These are phyloP conservation scores for Fusarium pininemorale DNA, from an alignment of 2,329 filamentous ascomycete species.

Conservation along the genomic window DNA sequence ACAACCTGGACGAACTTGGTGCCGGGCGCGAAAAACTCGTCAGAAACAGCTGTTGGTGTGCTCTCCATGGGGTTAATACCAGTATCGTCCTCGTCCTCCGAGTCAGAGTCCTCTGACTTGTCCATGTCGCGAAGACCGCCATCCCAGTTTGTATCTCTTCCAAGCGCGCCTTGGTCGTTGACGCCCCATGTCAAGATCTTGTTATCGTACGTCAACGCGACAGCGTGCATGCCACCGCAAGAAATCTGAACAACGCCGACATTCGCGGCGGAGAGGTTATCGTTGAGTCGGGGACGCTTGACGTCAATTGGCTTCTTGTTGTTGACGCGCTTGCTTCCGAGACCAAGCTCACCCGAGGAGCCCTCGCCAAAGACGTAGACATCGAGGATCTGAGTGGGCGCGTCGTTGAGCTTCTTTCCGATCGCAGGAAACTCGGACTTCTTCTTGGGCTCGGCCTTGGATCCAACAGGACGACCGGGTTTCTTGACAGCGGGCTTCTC, in stretches of 20 bases:
- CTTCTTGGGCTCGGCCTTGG: constrained; percentile 35
- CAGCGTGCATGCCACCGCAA: constrained; percentile 83
- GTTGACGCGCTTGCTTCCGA: constrained; percentile 73
- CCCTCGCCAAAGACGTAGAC: constrained; percentile 86
- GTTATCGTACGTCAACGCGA: constrained; percentile 81
- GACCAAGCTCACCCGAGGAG: constrained; percentile 81
- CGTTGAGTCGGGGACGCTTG: constrained; percentile 84
- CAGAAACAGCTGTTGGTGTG: constrained; percentile 69
- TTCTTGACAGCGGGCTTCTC: constrained; percentile 48
- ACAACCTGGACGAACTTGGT: constrained; percentile 71
- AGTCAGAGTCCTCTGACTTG: constrained; percentile 62
- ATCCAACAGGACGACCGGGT: constrained; percentile 13
- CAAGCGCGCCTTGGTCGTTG: constrained; percentile 84
- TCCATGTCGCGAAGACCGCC: constrained; percentile 69
- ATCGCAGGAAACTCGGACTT: constrained; percentile 56
- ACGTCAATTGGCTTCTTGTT: constrained; percentile 73
- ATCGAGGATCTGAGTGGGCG: constrained; percentile 71
- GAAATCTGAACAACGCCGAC: constrained; percentile 80
- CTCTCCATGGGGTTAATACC: constrained; percentile 78
- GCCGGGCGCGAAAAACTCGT: constrained; percentile 66
- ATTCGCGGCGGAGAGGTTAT: constrained; percentile 67
- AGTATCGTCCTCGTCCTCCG: constrained; percentile 67
- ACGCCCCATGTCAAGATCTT: constrained; percentile 88
- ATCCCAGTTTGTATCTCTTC: constrained; percentile 75
- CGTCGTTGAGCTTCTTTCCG: constrained; percentile 76